phyloP scores from a whole-genome alignment of 1,284 basidiomycete genomes.

The Ceratobasidium sp. region DNA sequence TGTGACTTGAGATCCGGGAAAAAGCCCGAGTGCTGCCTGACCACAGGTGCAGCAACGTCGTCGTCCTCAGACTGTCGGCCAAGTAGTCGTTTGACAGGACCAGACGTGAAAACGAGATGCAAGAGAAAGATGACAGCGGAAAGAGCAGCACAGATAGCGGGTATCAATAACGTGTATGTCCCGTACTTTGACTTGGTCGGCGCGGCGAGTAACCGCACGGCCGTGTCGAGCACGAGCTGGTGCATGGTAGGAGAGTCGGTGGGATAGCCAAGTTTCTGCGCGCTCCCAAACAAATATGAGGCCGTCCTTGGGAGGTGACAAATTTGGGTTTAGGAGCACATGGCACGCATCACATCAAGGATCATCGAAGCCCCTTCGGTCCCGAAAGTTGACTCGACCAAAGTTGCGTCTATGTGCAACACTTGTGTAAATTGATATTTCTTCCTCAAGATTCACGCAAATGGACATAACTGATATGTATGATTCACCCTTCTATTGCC shows the following conservation, averaged over 20 bases:
- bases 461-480: no score
- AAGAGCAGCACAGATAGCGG: slow-evolving; percentile 8
- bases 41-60: neutral
- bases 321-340: slow-evolving; percentile 21
- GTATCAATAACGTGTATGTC: slow-evolving; percentile 8
- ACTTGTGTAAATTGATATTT: neutral
- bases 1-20: slow-evolving; percentile 18
- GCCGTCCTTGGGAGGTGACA: neutral
- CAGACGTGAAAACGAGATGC: slow-evolving; percentile 12
- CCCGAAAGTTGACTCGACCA: slow-evolving; percentile 2
- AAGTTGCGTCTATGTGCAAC: neutral
- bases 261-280: no score
- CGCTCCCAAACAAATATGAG: no score
- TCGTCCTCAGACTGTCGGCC: neutral
- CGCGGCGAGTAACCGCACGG: slow-evolving; percentile 5
- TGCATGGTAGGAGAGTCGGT: neutral
- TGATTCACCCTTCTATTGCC: no score
- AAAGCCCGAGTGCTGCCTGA: slow-evolving; percentile 27
- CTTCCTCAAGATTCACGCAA: neutral
- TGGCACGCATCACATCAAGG: slow-evolving; percentile 32
- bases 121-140: slow-evolving; percentile 7
- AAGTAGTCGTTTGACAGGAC: slow-evolving; percentile 6
- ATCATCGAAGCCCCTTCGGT: slow-evolving; percentile 8
- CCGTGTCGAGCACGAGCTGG: slow-evolving; percentile 33
- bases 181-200: slow-evolving; percentile 30